phyloP scores from a whole-genome alignment of 2,329 filamentous ascomycete species.

The Phialocephala subalpina region DNA sequence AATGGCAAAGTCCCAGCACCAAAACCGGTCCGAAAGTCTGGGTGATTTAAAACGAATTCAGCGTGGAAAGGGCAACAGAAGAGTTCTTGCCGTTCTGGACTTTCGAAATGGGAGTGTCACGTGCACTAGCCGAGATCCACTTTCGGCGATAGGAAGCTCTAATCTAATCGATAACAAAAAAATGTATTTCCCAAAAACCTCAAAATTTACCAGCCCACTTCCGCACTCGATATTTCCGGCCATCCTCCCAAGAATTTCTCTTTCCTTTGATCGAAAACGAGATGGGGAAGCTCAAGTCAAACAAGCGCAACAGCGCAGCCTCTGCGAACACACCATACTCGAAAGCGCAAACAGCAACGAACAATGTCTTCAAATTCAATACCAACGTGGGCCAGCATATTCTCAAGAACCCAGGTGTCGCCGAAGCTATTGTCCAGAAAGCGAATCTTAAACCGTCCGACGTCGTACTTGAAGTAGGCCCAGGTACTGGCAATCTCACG shows the following conservation, averaged over 20 bases:
- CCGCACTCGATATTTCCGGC: neutral
- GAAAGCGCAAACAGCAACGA: slow-evolving; percentile 49
- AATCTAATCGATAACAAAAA: slow-evolving; percentile 1
- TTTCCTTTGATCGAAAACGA: slow-evolving; percentile 11
- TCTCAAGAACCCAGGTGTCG: slow-evolving; percentile 88
- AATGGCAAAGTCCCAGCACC: neutral
- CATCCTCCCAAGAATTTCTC: neutral
- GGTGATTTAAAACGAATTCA: neutral
- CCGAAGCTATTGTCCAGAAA: slow-evolving; percentile 84
- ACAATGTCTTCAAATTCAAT: slow-evolving; percentile 96
- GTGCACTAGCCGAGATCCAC: neutral
- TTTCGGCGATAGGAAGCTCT: neutral
- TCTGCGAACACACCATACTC: slow-evolving; percentile 38
- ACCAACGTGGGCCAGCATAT: slow-evolving; percentile 73
- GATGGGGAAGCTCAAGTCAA: slow-evolving; percentile 45
- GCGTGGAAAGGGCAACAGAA: neutral
- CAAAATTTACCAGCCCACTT: neutral
- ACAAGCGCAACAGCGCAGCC: slow-evolving; percentile 43
- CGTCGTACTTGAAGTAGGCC: slow-evolving; percentile 88
- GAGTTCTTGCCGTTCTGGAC: neutral
- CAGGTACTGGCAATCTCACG: slow-evolving; percentile 89
- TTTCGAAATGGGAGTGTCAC: neutral
- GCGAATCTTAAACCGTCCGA: slow-evolving; percentile 90
- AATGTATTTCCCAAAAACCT: neutral
- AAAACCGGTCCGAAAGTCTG: neutral